Evolutionary conservation across 164 flowering plant genomes (phyloP), one percentile per base, ranked within the genome.

Genomic region (Paratinospora sagittata): DNA sequence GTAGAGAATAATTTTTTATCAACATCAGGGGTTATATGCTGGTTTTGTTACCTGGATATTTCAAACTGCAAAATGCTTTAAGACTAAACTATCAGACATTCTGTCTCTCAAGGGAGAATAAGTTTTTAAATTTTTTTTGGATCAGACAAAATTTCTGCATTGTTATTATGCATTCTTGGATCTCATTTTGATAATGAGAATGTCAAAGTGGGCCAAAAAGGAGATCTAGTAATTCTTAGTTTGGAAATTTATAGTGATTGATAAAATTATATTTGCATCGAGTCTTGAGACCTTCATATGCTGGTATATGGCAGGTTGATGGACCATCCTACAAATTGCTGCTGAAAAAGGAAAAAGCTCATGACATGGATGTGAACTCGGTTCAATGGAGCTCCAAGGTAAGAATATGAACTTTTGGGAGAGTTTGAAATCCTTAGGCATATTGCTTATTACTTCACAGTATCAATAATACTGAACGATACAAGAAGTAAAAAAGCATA

Each of bases 351-450:
- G 97, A 89, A 67, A 89, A 89, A 73, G 98, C 97, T 30, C 97
- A 95, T 80, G 85, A 86, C 68, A 89, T 89, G 98, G 97, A 90
- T 73, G 81, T 95, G 69, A 94, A 95, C 81, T 83, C 90, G 33
- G 97, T 95, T 63, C 96, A 87, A 57, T 95, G 98, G 98, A 82
- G 87, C 76, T 78, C 83, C 49, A 87, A 81, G 87, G 97, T 94
- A 84, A 77, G 21, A 39, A 24, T 2, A 27, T 14, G 21, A 16
- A 64, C n/a, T 11, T 24, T 36, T 30, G 41, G 7, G 41, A 33
- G 19, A 17, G 33, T 16, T 1, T 14, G 33, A 30, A 30, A 10
- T 19, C 12, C 36, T 64, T 27, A n/a, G 34, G 34, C 34, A 30
- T 7, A 36, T 36, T 34, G 47, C 43, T 67, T 43, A 17, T 3